Conservation (phyloP, 192 early-diverging fungal genomes). For the Dissophora globulifera region DNA sequence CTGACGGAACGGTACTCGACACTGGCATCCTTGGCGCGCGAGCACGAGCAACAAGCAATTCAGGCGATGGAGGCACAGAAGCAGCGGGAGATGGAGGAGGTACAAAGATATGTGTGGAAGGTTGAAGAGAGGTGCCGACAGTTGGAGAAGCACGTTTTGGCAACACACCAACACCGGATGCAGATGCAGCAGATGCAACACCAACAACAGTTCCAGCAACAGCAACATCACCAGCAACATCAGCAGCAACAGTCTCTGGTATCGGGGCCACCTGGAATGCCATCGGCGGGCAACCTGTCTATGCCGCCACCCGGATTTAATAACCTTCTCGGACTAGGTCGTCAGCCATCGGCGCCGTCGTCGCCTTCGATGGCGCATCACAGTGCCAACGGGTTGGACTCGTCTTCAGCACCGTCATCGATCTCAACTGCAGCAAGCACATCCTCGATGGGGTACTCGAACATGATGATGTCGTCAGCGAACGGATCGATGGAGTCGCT, state of each 20-base stretch:
- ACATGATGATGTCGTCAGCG: conserved; percentile 6
- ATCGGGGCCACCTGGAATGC: conserved; percentile 32
- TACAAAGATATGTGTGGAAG: conserved; percentile 59
- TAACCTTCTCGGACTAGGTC: conserved; percentile 32
- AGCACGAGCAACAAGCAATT: conserved; percentile 57
- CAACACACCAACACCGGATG: conserved; percentile 28
- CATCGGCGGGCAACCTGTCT: conserved; percentile 7
- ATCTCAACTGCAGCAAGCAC: conserved; percentile 7
- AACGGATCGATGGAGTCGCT: conserved; percentile 26
- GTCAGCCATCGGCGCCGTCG: conserved; percentile 36
- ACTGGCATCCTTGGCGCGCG: conserved; percentile 52
- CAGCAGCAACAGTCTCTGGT: conserved; percentile 27
- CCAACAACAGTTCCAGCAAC: conserved; percentile 24
- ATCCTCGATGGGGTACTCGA: conserved; percentile 4
- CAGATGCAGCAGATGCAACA: conserved; percentile 48
- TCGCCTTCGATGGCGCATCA: conserved; percentile 29
- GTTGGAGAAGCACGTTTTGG: conserved; percentile 44
- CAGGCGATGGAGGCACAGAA: conserved; percentile 57
- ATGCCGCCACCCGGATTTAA: conserved; percentile 46
- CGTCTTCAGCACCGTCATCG: conserved; percentile 9
- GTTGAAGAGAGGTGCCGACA: conserved; percentile 50
- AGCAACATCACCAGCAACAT: too few species aligned
- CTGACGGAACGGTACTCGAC: conserved; percentile 56
- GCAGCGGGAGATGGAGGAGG: conserved; percentile 62
- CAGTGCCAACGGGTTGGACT: conserved; percentile 15